Evolutionary conservation across 257 asterid species (phyloP).

Genomic region (Handroanthus guayacan): DNA sequence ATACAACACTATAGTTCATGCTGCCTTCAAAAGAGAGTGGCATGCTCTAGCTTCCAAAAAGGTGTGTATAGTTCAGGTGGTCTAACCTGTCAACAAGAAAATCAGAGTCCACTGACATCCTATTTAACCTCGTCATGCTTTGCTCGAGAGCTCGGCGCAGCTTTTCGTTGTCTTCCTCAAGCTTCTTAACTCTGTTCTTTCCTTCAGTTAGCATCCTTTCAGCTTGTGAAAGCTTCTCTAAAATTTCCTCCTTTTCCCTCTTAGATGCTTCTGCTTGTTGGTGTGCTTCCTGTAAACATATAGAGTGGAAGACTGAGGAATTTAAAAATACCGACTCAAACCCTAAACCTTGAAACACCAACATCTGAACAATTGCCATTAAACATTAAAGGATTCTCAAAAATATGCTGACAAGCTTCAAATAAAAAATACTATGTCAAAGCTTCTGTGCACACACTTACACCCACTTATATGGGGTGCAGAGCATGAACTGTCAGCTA

Average conservation of each 20-base stretch:
- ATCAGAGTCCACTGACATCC: slow-evolving; percentile 99
- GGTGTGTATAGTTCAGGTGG: slow-evolving; percentile 16
- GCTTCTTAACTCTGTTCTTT: slow-evolving; percentile 75
- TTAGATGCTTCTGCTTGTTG: slow-evolving; percentile 60
- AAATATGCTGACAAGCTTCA: background rate
- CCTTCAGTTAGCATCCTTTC: slow-evolving; percentile 75
- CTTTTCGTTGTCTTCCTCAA: slow-evolving; percentile 95
- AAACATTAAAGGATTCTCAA: background rate
- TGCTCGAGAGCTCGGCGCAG: slow-evolving; percentile 94
- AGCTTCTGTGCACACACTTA: background rate
- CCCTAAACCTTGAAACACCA: slow-evolving; percentile 1
- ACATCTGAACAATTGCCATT: background rate
- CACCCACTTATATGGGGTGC: slow-evolving; percentile 1
- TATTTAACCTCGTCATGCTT: slow-evolving; percentile 95
- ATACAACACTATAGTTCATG: background rate
- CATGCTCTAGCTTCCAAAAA: background rate
- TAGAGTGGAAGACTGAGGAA: slow-evolving; percentile 18
- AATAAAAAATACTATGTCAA: slow-evolving; percentile 16
- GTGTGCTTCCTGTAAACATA: slow-evolving; percentile 72
- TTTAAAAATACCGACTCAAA: slow-evolving; percentile 14
- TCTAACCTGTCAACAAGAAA: slow-evolving; percentile 95
- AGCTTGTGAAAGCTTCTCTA: slow-evolving; percentile 63
- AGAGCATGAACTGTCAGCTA: slow-evolving; percentile 3
- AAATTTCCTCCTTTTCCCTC: slow-evolving; percentile 76
- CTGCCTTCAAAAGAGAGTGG: slow-evolving; percentile 9